A percentile compares a stretch with the other conserved stretches of the same genome.
phyloP scores from a whole-genome alignment of 2,329 filamentous ascomycete genomes.

The Clonostachys byssicola region DNA sequence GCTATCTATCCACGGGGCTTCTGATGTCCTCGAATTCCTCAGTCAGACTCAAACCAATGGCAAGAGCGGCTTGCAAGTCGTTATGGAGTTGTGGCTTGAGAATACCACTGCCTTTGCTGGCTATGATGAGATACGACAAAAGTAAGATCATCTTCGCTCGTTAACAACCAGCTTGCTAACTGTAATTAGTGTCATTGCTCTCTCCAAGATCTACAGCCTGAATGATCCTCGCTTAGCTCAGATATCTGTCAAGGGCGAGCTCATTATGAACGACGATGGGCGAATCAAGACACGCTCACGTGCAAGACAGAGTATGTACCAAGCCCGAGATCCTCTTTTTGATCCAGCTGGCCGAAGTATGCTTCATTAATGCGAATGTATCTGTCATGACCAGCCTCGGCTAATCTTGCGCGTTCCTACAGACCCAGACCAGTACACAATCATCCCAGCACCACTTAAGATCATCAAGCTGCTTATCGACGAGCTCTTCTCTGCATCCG shows the following conservation, averaged over 20 bases:
- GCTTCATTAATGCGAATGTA: not conserved
- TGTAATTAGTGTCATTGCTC: slow-evolving; percentile 70
- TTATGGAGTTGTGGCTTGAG: slow-evolving; percentile 93
- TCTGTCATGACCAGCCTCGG: not conserved
- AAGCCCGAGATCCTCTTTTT: not conserved
- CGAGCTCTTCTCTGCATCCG: slow-evolving; percentile 80
- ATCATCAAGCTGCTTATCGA: slow-evolving; percentile 95
- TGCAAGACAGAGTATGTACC: slow-evolving; percentile 67
- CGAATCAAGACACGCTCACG: slow-evolving; percentile 92
- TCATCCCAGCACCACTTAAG: slow-evolving; percentile 84
- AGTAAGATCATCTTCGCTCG: slow-evolving; percentile 51
- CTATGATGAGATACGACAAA: slow-evolving; percentile 95
- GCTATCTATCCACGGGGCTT: slow-evolving; percentile 77
- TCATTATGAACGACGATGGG: slow-evolving; percentile 73
- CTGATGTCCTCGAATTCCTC: slow-evolving; percentile 89
- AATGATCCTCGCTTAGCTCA: slow-evolving; percentile 76
- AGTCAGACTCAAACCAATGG: slow-evolving; percentile 77
- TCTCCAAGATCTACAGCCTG: slow-evolving; percentile 86
- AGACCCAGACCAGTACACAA: slow-evolving; percentile 88
- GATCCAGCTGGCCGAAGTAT: not conserved
- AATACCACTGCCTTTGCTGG: slow-evolving; percentile 97
- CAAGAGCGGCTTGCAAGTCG: slow-evolving; percentile 80
- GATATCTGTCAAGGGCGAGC: slow-evolving; percentile 85
- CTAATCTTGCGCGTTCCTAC: not conserved
- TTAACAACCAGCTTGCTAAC: not conserved